A percentile compares a stretch with the other conserved stretches of the same genome.
Conservation (phyloP, 2,329 filamentous ascomycete genomes). For the Phyllosticta ampelicida region DNA sequence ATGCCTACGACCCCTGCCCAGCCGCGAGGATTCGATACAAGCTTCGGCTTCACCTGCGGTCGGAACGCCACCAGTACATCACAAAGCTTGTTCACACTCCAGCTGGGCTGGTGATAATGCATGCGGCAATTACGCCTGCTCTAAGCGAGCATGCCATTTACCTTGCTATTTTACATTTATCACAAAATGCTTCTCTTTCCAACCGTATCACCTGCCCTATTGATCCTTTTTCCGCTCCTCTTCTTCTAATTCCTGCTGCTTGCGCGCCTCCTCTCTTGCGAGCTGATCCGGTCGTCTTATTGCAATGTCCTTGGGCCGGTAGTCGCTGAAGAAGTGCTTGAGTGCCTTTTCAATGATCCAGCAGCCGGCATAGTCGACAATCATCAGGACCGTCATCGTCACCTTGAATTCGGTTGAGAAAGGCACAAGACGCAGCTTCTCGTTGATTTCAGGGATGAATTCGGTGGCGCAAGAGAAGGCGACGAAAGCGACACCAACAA, state of each 20-base stretch:
- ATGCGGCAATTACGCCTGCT: background rate
- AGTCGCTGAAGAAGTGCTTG: constrained; percentile 82
- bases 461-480: constrained; percentile 93
- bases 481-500: constrained; percentile 77
- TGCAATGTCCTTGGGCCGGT: constrained; percentile 87
- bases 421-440: constrained; percentile 82
- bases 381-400: constrained; percentile 75
- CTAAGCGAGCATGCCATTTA: background rate
- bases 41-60: background rate
- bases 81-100: background rate
- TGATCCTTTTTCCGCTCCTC: constrained; percentile 25
- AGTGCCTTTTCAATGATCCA: constrained; percentile 78
- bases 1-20: background rate
- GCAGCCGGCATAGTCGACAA: constrained; percentile 77
- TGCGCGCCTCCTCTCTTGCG: constrained; percentile 60
- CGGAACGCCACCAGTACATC: background rate
- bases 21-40: background rate
- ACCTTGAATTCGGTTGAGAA: constrained; percentile 83
- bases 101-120: background rate
- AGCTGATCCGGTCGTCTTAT: constrained; percentile 77
- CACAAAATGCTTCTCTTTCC: background rate
- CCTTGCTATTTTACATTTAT: constrained; percentile 1
- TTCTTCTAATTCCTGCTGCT: constrained; percentile 43
- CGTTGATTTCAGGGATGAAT: constrained; percentile 89
- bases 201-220: background rate